Conservation (phyloP, 2,329 filamentous ascomycete species). For the Microcyclosporella mali region DNA sequence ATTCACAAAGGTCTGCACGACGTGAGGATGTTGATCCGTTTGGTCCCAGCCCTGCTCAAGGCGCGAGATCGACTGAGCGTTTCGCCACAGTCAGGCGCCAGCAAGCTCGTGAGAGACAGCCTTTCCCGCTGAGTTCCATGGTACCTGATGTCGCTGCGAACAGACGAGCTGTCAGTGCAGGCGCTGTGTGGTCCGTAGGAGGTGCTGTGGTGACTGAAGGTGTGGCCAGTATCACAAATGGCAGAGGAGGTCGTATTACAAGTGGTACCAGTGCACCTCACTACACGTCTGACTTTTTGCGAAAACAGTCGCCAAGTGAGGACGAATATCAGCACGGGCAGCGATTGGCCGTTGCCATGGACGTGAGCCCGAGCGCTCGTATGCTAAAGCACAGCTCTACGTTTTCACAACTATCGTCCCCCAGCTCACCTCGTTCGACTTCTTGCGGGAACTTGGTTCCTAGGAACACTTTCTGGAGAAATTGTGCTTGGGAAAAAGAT, state of each 20-base stretch:
- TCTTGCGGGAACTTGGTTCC: constrained; percentile 9
- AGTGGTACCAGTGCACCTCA: constrained; percentile 67
- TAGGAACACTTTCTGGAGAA: constrained; percentile 14
- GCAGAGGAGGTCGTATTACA: constrained; percentile 57
- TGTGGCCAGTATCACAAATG: constrained; percentile 46
- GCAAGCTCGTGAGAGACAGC: constrained; percentile 1
- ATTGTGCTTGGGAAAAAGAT: constrained; percentile 20
- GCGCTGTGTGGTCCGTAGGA: constrained; percentile 71
- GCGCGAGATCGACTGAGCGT: constrained; percentile 16
- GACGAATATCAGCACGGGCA: constrained; percentile 54
- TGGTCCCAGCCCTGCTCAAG: constrained; percentile 13
- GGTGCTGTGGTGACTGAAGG: constrained; percentile 45
- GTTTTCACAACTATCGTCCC: constrained; percentile 3
- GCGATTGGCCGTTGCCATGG: constrained; percentile 71
- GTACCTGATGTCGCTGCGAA: constrained; percentile 2
- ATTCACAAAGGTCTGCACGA: background rate
- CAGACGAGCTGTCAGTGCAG: constrained; percentile 49
- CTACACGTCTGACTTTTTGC: constrained; percentile 52
- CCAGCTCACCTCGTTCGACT: constrained; percentile 5
- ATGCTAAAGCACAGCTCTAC: constrained; percentile 50
- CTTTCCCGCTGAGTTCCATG: constrained; percentile 4
- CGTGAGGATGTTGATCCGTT: constrained; percentile 22
- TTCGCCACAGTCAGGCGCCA: constrained; percentile 17
- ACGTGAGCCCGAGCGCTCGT: constrained; percentile 64
- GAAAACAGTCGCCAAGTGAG: constrained; percentile 27